Evolutionary conservation across 768 basidiomycete species (phyloP).

Genomic region (Suillus subalutaceus): DNA sequence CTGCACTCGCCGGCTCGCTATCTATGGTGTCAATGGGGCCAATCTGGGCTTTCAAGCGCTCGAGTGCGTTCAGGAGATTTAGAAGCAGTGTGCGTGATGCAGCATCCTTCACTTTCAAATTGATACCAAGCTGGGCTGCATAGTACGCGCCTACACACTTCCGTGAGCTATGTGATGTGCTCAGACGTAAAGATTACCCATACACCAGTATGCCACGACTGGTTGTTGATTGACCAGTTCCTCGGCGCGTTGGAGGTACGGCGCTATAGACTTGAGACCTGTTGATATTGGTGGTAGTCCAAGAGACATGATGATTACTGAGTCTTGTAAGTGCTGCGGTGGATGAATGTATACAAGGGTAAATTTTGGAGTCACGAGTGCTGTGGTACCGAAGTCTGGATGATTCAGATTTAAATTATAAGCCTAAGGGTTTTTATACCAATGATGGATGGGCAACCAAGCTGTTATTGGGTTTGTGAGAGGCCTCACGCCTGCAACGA

Average conservation of each 20-base stretch:
- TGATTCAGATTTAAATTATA: neutral
- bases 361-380: neutral
- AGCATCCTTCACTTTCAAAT: conserved; percentile 66
- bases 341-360: neutral
- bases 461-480: neutral
- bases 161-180: conserved; percentile 2
- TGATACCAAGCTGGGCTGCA: conserved; percentile 87
- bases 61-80: conserved; percentile 75
- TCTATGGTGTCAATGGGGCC: conserved; percentile 79
- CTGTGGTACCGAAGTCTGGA: neutral
- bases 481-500: conserved; percentile 14
- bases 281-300: conserved; percentile 61
- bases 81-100: conserved; percentile 70
- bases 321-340: conserved; percentile 3
- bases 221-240: conserved; percentile 85
- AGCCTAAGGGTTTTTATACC: conserved; percentile 10
- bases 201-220: conserved; percentile 95
- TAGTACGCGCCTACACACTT: conserved; percentile 77
- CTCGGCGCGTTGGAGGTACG: conserved; percentile 88
- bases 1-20: conserved; percentile 78
- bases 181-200: conserved; percentile 33
- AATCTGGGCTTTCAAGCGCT: conserved; percentile 77
- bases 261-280: conserved; percentile 68
- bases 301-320: conserved; percentile 36
- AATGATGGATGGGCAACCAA: neutral